These are phyloP conservation scores for Pseudogymnoascus sp. DNA, from an alignment of 2,329 filamentous ascomycete genomes.

Conservation along the genomic window DNA sequence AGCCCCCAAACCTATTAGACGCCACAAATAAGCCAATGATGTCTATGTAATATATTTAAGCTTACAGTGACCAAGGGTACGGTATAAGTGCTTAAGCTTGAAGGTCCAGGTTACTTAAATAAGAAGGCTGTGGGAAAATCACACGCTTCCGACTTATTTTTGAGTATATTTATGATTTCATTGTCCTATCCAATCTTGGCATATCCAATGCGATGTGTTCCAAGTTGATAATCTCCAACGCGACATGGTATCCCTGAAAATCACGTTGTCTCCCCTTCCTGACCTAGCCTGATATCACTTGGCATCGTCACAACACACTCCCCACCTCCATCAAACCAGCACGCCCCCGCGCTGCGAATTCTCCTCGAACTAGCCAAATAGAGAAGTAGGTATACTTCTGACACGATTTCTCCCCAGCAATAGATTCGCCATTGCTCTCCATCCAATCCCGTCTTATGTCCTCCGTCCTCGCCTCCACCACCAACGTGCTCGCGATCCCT, in stretches of 20 bases:
- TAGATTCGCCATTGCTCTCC: slow-evolving; percentile 45
- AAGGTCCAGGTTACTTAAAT: background rate
- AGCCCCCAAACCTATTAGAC: background rate
- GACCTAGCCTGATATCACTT: slow-evolving; percentile 30
- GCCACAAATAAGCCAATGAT: background rate
- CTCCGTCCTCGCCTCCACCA: background rate
- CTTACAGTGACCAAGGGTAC: background rate
- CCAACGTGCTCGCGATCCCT: slow-evolving; percentile 20
- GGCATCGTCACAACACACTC: slow-evolving; percentile 46
- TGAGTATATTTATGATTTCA: background rate
- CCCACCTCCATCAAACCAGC: slow-evolving; percentile 62
- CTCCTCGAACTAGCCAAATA: slow-evolving; percentile 63
- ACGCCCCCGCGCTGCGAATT: slow-evolving; percentile 48
- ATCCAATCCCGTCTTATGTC: background rate
- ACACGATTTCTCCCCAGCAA: slow-evolving; percentile 68
- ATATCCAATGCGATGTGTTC: background rate
- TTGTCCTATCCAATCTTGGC: background rate
- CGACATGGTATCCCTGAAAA: background rate
- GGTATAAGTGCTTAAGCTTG: background rate
- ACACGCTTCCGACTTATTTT: background rate
- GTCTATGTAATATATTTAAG: background rate
- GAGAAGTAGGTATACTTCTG: slow-evolving; percentile 67
- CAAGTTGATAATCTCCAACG: background rate
- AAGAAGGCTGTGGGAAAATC: background rate
- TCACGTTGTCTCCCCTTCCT: background rate